Evolutionary conservation across 2,329 filamentous ascomycete genomes (phyloP), one percentile per base, ranked within the genome.

Genomic region (Rhytidhysteron rufulum): DNA sequence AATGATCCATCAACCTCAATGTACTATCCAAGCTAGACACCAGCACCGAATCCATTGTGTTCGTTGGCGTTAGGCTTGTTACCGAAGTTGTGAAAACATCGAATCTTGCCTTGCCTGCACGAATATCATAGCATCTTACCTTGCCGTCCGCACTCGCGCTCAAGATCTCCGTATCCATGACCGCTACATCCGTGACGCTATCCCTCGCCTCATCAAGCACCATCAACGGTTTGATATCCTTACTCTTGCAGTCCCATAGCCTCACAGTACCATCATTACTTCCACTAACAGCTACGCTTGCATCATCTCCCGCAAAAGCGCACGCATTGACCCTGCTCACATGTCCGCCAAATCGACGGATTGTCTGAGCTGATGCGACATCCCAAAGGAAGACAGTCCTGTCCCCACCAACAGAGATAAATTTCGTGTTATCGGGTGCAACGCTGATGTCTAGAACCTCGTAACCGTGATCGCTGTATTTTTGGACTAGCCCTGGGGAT

Each of bases 321-420:
- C 91, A 86, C 33, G 80, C 77, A 62, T 96, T 94, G 40, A 97
- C 76, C 22, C 89, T 74, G 32, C 80, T 79, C 2, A 74, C 75
- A 66, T 93, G 87, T 0, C 84, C 85, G 30, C 75, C 49, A 65
- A 91, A 93, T 20, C 93, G 78, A 17, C 87, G 78, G 19, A 86
- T 70, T 4, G 91, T 95, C 52, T 79, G 75, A 15, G 86, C 88
- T 3, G 83, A 85, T 34, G 84, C 75, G 0, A 97, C 93, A 66
- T 98, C 93, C 93, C 93, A 97, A 4, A 96, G 75, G 60, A 96
- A 96, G 0, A 95, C 88, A 45, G 79, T 77, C 53, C 91, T 86
- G 70, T 98, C 93, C 43, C 93, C 93, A 51, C 93, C 93, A 1
- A 81, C 79, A n/a, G 84, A 90, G 8, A 83, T 84, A 64, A 98